These are phyloP conservation scores for Naganishia albida DNA, from an alignment of 1,284 basidiomycete species.

Conservation along the genomic window DNA sequence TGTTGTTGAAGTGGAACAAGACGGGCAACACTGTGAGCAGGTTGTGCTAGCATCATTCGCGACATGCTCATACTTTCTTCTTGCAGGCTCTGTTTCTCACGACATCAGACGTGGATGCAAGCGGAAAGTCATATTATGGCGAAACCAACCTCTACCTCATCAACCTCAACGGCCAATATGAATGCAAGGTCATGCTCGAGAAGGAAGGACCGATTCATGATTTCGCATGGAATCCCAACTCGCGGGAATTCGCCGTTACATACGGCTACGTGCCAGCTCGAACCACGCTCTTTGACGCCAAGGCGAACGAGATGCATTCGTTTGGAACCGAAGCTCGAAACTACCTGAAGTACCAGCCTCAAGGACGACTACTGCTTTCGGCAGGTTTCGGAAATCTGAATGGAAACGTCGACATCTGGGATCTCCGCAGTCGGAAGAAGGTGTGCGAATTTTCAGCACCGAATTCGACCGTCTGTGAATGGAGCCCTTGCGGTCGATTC, in stretches of 20 bases:
- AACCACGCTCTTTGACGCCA: slow-evolving; percentile 84
- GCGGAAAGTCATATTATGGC: slow-evolving; percentile 97
- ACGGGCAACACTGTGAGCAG: slow-evolving; percentile 64
- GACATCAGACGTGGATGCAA: slow-evolving; percentile 94
- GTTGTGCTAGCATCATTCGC: neutral
- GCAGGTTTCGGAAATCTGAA: slow-evolving; percentile 96
- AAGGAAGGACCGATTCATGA: slow-evolving; percentile 98
- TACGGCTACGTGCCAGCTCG: slow-evolving; percentile 99
- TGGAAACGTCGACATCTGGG: slow-evolving; percentile 88
- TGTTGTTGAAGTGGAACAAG: slow-evolving; percentile 94
- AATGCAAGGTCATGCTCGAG: slow-evolving; percentile 84
- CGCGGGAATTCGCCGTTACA: slow-evolving; percentile 91
- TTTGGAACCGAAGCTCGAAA: slow-evolving; percentile 89
- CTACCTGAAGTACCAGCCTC: slow-evolving; percentile 92
- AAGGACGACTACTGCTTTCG: slow-evolving; percentile 81
- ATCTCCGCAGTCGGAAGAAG: slow-evolving; percentile 81
- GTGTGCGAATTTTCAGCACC: slow-evolving; percentile 74
- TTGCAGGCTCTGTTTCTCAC: slow-evolving; percentile 81
- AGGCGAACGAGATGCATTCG: slow-evolving; percentile 83
- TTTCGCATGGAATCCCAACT: slow-evolving; percentile 95
- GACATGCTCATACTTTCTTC: neutral
- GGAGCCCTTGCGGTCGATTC: slow-evolving; percentile 91
- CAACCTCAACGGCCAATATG: slow-evolving; percentile 91
- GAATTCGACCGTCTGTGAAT: slow-evolving; percentile 90
- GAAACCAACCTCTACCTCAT: slow-evolving; percentile 94